Evolutionary conservation across 140 eudicot genomes (phyloP), one percentile per base, ranked within the genome.

Genomic region (Bidens hawaiensis): DNA sequence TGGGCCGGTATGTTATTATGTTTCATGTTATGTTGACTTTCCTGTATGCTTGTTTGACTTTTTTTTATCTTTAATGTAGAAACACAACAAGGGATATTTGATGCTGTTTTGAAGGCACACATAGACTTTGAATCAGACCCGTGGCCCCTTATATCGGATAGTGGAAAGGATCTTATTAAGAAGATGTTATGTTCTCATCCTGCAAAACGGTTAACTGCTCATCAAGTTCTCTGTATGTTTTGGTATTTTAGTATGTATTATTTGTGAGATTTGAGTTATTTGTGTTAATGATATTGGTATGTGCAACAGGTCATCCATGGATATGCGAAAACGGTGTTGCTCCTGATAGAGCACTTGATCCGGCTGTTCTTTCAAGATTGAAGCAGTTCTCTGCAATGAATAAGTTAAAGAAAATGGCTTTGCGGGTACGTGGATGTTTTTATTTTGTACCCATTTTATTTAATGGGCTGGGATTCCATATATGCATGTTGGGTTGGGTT

Each of bases 281-380:
- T 38, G 43, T 67, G 25, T n/a, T 68, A 26, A 55, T 18, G 23
- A 40, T 25, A 26, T 33, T 22, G 16, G 56, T 48, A 2, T 48
- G n/a, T 58, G 7, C 54, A n/a, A n/a, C n/a, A 89, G 97, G 93
- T 79, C 97, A 89, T 83, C 97, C 97, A 60, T 89, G 97, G 97
- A 83, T 89, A 41, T 83, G 89, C 65, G 97, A 89, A 83, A 83
- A 86, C 48, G 97, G 97, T 45, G 97, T 86, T 63, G 97, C 97
- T n/a, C 95, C 97, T 38, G 97, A 89, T 77, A 83, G 85, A 73
- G 85, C 95, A 24, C 76, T 89, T 76, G 97, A 90, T 67, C 79
- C 95, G 46, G 97, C 97, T 38, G 95, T 90, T 49, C 95, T 90
- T 69, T 86, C 94, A 75, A 95, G 97, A 51, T 83, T 90, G 69